Percentiles rank a stretch among this genome's conserved stretches.
phyloP scores from a whole-genome alignment of 2,329 filamentous ascomycete species.

The Teratosphaeria zuluensis region DNA sequence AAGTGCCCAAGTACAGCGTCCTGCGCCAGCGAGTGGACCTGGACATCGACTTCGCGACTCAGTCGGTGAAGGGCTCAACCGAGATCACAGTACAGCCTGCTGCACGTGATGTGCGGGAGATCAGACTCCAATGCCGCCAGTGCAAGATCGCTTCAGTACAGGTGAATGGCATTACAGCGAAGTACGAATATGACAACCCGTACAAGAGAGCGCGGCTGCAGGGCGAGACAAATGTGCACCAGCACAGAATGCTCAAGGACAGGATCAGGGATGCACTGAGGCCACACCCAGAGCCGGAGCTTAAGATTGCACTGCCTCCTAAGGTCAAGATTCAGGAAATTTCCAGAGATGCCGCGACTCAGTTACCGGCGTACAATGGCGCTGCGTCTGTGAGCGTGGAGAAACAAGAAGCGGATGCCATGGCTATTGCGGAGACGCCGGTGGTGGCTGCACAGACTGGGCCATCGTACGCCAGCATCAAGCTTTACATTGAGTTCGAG shows the following conservation, averaged over 20 bases:
- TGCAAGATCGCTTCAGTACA: slow-evolving; percentile 46
- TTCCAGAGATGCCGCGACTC: slow-evolving; percentile 32
- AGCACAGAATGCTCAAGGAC: slow-evolving; percentile 67
- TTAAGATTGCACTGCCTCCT: slow-evolving; percentile 51
- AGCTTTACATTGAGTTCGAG: slow-evolving; percentile 64
- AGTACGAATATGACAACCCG: slow-evolving; percentile 47
- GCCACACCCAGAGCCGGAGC: slow-evolving; percentile 44
- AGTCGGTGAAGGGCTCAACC: slow-evolving; percentile 65
- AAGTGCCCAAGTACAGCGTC: slow-evolving; percentile 43
- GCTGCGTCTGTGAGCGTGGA: slow-evolving; percentile 24
- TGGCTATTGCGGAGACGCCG: slow-evolving; percentile 19
- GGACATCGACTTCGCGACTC: slow-evolving; percentile 74
- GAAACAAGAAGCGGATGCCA: slow-evolving; percentile 23
- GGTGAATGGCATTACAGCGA: slow-evolving; percentile 33
- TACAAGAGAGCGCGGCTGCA: slow-evolving; percentile 57
- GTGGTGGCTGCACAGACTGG: slow-evolving; percentile 17
- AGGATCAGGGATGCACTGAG: slow-evolving; percentile 52
- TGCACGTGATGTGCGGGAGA: slow-evolving; percentile 42
- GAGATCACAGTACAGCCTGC: slow-evolving; percentile 69
- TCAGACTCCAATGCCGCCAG: slow-evolving; percentile 55
- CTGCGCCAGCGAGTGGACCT: slow-evolving; percentile 81
- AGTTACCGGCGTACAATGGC: slow-evolving; percentile 31
- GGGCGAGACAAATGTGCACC: slow-evolving; percentile 52
- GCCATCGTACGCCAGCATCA: slow-evolving; percentile 49
- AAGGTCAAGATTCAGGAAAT: slow-evolving; percentile 53